Percentiles rank a stretch among this genome's conserved stretches.
Evolutionary conservation across 768 basidiomycete genomes (phyloP).

Genomic region (Boletus huronensis): DNA sequence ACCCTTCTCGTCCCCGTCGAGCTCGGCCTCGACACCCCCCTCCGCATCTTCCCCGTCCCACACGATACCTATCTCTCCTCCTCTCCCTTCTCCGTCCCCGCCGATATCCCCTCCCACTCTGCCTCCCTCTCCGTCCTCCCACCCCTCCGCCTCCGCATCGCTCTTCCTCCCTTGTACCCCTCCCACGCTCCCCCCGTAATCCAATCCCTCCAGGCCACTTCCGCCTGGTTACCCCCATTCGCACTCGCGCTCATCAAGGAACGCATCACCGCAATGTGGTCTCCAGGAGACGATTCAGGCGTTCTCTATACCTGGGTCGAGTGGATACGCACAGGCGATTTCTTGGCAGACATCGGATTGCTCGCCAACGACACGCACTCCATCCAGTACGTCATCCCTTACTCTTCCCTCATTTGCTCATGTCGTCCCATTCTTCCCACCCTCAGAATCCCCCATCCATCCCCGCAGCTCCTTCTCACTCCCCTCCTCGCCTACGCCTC

Average conservation of each 20-base stretch:
- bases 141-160: constrained; percentile 55
- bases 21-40: constrained; percentile 40
- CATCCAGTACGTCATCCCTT: constrained; percentile 20
- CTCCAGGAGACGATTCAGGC: constrained; percentile 42
- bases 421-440: not conserved
- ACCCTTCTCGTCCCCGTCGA: constrained; percentile 61
- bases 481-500: constrained; percentile 49
- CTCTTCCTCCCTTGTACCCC: constrained; percentile 56
- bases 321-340: constrained; percentile 63
- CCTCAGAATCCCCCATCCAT: constrained; percentile 47
- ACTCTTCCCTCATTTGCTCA: constrained; percentile 30
- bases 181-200: constrained; percentile 49
- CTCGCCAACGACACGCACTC: constrained; percentile 31
- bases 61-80: constrained; percentile 10
- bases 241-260: constrained; percentile 35
- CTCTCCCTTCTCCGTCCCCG: not conserved
- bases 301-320: constrained; percentile 72
- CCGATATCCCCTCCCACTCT: not conserved
- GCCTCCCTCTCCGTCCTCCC: constrained; percentile 53
- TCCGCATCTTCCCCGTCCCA: constrained; percentile 33
- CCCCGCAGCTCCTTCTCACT: constrained; percentile 50
- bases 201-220: constrained; percentile 49
- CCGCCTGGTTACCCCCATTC: constrained; percentile 52
- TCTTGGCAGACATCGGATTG: constrained; percentile 48
- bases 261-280: constrained; percentile 55